Conservation (phyloP, 495 filamentous ascomycete species). For the Lasiosphaeria hispida region DNA sequence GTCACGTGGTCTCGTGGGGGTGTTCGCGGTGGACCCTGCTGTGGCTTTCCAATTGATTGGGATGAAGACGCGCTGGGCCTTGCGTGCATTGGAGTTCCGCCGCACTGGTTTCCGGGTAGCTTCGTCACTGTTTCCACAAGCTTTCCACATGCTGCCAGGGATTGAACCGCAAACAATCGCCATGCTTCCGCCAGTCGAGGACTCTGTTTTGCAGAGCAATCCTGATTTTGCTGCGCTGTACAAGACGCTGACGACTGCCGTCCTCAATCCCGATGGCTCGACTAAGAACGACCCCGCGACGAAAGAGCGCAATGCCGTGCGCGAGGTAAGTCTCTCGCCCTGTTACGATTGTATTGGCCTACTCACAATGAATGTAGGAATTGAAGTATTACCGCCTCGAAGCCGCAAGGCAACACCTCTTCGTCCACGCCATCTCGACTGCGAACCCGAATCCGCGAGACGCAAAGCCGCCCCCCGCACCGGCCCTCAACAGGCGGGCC, state of each 20-base stretch:
- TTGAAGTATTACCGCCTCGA: slow-evolving; percentile 40
- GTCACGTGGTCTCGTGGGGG: slow-evolving; percentile 27
- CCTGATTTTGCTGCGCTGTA: slow-evolving; percentile 65
- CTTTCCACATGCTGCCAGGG: too few relatives aligned
- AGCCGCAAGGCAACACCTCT: slow-evolving; percentile 39
- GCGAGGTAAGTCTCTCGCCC: slow-evolving; percentile 43
- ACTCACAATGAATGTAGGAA: slow-evolving; percentile 26
- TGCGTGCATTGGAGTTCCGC: too few relatives aligned
- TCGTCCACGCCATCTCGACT: slow-evolving; percentile 38
- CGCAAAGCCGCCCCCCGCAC: slow-evolving; percentile 19
- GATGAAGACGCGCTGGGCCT: too few relatives aligned
- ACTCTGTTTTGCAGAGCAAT: slow-evolving; percentile 58
- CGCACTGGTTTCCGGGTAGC: too few relatives aligned
- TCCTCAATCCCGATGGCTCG: slow-evolving; percentile 62
- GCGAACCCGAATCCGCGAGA: slow-evolving; percentile 18
- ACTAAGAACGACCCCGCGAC: slow-evolving; percentile 53
- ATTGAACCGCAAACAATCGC: slow-evolving; percentile 12
- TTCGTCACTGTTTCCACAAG: too few relatives aligned
- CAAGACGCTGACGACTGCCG: slow-evolving; percentile 53
- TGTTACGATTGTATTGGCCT: too few relatives aligned
- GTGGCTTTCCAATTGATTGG: too few relatives aligned
- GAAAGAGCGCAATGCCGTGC: slow-evolving; percentile 52
- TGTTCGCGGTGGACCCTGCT: background rate
- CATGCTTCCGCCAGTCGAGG: slow-evolving; percentile 68
- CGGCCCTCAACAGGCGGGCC: slow-evolving; percentile 20